Evolutionary conservation across 768 basidiomycete species (phyloP).

Genomic region (Clathrus columnatus): DNA sequence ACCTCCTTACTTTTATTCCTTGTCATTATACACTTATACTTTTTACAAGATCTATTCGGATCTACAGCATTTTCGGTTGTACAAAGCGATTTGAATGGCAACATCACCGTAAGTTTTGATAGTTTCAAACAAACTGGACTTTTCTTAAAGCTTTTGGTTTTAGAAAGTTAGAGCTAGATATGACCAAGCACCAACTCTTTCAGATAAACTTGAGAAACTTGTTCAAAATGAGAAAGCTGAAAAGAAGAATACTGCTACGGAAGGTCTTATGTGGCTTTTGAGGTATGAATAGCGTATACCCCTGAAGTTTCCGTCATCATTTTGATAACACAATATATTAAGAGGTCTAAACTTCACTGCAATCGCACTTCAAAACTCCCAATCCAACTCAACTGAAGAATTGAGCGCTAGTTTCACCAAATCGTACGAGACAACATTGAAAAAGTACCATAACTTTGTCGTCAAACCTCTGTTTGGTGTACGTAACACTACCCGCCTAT

Average conservation of each 20-base stretch:
- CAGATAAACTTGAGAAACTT: constrained; percentile 74
- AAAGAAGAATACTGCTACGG: constrained; percentile 83
- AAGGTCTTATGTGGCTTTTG: constrained; percentile 90
- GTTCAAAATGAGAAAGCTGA: constrained; percentile 77
- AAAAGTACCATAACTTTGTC: constrained; percentile 76
- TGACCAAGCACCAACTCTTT: constrained; percentile 52
- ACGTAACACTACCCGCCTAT: constrained; percentile 20
- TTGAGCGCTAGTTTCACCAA: constrained; percentile 67
- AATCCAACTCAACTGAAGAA: constrained; percentile 57
- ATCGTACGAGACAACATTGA: constrained; percentile 76
- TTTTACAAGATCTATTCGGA: constrained; percentile 65
- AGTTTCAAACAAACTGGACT: too few species aligned
- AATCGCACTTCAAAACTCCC: constrained; percentile 63
- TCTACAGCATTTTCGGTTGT: constrained; percentile 78
- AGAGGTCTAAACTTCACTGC: constrained; percentile 86
- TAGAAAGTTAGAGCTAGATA: constrained; percentile 90
- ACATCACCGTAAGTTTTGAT: constrained; percentile 79
- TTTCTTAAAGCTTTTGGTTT: constrained; percentile 11
- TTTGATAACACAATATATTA: not conserved
- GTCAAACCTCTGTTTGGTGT: constrained; percentile 47
- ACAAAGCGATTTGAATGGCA: constrained; percentile 80
- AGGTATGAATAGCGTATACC: too few species aligned
- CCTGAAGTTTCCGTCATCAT: not conserved
- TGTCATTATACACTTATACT: not conserved
- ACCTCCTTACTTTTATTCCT: not conserved